Conservation (phyloP, 2,329 filamentous ascomycete species). For the Spiromastix sp. region DNA sequence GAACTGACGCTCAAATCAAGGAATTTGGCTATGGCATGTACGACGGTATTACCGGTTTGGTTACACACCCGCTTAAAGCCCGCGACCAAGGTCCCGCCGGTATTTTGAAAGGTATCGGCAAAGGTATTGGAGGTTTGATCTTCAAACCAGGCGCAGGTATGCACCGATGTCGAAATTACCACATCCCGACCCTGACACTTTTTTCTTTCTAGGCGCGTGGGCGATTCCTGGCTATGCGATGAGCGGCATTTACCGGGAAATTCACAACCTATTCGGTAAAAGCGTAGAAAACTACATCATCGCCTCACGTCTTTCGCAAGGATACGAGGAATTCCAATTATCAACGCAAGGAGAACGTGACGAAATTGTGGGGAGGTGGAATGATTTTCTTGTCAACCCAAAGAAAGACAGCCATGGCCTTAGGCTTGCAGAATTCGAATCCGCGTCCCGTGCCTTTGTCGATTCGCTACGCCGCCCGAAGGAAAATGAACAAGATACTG, state of each 20-base stretch:
- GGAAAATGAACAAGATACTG: no score
- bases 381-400: conserved; percentile 49
- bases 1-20: no score
- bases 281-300: conserved; percentile 72
- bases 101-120: conserved; percentile 68
- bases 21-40: conserved; percentile 69
- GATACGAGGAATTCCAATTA: conserved; percentile 52
- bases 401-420: no score
- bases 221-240: conserved; percentile 70
- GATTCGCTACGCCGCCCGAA: conserved; percentile 8
- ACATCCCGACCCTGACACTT: background rate
- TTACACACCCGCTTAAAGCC: conserved; percentile 66
- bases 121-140: conserved; percentile 70
- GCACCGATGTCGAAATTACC: conserved; percentile 17
- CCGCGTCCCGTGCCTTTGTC: conserved; percentile 16
- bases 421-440: conserved; percentile 20
- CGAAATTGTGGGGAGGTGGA: conserved; percentile 57
- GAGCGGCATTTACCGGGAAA: conserved; percentile 70
- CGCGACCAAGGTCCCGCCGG: conserved; percentile 57
- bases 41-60: conserved; percentile 69
- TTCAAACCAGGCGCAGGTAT: conserved; percentile 71
- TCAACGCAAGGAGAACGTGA: conserved; percentile 49
- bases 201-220: conserved; percentile 43
- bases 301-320: conserved; percentile 64
- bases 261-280: conserved; percentile 59